A percentile compares a stretch with the other conserved stretches of the same genome.
These are phyloP conservation scores for Diaporthe vaccinii DNA, from an alignment of 2,329 filamentous ascomycete species.

Conservation along the genomic window DNA sequence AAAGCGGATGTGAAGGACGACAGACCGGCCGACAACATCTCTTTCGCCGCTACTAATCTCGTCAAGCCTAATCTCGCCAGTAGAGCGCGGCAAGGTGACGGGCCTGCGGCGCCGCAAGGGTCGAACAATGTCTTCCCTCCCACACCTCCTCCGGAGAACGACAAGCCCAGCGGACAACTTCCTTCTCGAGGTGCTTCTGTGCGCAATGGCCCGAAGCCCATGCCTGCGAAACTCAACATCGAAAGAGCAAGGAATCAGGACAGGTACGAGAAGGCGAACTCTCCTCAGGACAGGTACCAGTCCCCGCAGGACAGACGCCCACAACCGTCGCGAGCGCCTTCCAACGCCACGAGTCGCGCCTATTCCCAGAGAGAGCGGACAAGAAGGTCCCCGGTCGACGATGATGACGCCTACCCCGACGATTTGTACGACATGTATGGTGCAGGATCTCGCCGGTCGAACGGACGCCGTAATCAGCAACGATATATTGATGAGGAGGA, in stretches of 20 bases:
- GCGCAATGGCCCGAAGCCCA: constrained; percentile 71
- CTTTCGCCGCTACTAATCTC: constrained; percentile 92
- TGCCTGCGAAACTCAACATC: constrained; percentile 74
- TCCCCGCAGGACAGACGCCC: constrained; percentile 47
- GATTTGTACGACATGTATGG: constrained; percentile 78
- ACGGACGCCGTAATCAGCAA: constrained; percentile 61
- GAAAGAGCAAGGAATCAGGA: constrained; percentile 66
- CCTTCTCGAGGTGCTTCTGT: constrained; percentile 72
- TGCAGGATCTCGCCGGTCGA: constrained; percentile 49
- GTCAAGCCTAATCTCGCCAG: constrained; percentile 88
- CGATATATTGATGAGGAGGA: constrained; percentile 86
- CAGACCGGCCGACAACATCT: constrained; percentile 85
- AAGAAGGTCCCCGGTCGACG: constrained; percentile 59
- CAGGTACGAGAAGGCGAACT: constrained; percentile 66
- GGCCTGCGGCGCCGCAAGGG: constrained; percentile 56
- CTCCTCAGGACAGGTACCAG: constrained; percentile 56
- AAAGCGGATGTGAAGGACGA: constrained; percentile 78
- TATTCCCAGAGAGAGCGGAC: constrained; percentile 57
- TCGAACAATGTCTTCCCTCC: constrained; percentile 90
- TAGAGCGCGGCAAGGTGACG: constrained; percentile 85
- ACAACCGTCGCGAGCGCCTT: constrained; percentile 59
- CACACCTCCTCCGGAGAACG: constrained; percentile 95
- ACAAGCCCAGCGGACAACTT: constrained; percentile 63
- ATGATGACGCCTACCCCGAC: constrained; percentile 75
- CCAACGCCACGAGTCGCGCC: constrained; percentile 59